Evolutionary conservation across 352 stramenopile genomes (phyloP), one percentile per base, ranked within the genome.

Genomic region (Globisporangium megalacanthum): DNA sequence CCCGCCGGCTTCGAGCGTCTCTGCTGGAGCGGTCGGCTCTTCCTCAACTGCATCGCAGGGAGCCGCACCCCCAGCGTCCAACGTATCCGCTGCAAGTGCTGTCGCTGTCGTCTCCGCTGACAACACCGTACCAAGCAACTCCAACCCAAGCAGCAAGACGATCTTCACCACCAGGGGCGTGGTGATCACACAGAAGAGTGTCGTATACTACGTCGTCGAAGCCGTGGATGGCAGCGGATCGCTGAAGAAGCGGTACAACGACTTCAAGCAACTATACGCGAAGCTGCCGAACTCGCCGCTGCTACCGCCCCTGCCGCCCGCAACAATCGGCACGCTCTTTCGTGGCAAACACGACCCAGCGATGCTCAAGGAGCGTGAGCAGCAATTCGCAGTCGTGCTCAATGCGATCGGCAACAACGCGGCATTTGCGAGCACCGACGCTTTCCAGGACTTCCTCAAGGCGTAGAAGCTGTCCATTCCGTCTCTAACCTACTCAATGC

Each of bases 201-300:
- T 89, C 7, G 84, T 92, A 3, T 87, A 77, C 50, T 94, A 94
- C 79, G 60, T 70, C 11, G 54, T 94, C 31, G 69, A 87, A 52
- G 36, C 72, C 2, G 54, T 51, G 0, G 68, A 86, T 31, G 66
- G 66, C 46, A 64, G 72, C 4, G 56, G 14, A 13, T 53, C 53
- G 29, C 65, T 86, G 52, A 88, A 90, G 65, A 88, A 83, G 64
- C 82, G 82, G 61, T 92, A 76, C 68, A 89, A 81, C 57, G 84
- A 92, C 61, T 94, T 94, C 58, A 92, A 92, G 72, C 57, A 66
- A 42, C 66, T 94, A 9, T 75, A 92, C 54, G 61, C 64, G 10
- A 60, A 62, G 10, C 66, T 91, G 0, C 56, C 61, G 33, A 70
- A 55, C 36, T 61, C 64, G 3, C 65, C 65, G 25, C 55, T 9